Conservation (phyloP, 768 basidiomycete genomes). For the Lactarius akahatsu region DNA sequence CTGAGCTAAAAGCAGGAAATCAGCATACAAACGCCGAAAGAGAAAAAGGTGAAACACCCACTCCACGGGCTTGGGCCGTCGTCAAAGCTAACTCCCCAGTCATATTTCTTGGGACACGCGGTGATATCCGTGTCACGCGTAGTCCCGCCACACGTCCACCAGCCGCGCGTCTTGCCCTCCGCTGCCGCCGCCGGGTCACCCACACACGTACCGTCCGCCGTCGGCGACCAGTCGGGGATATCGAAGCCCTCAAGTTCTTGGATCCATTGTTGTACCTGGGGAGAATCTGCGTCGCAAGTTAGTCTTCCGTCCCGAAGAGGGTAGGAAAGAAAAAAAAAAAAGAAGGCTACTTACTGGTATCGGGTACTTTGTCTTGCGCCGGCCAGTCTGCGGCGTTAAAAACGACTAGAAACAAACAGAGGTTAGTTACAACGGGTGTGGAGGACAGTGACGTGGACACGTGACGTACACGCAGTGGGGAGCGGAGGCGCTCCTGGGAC, state of each 20-base stretch:
- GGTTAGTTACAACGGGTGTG: neutral
- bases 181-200: conserved; percentile 56
- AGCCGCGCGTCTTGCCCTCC: conserved; percentile 63
- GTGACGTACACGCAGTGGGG: conserved; percentile 58
- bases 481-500: conserved; percentile 64
- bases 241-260: conserved; percentile 66
- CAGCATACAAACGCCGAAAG: neutral
- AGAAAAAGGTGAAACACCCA: conserved; percentile 39
- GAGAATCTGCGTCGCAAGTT: conserved; percentile 41
- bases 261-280: conserved; percentile 73
- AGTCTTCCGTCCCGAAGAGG: neutral
- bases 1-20: conserved; percentile 45
- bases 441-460: conserved; percentile 3
- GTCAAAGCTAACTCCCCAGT: conserved; percentile 84
- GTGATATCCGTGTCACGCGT: conserved; percentile 61
- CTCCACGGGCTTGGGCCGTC: conserved; percentile 87
- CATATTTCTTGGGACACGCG: conserved; percentile 62
- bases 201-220: conserved; percentile 66
- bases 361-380: conserved; percentile 55
- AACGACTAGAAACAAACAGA: conserved; percentile 40
- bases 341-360: conserved; percentile 46
- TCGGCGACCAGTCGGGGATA: conserved; percentile 66
- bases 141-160: conserved; percentile 88
- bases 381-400: conserved; percentile 58
- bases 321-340: neutral